These are phyloP conservation scores for Calendula officinalis DNA, from an alignment of 129 eudicot species.

Conservation along the genomic window DNA sequence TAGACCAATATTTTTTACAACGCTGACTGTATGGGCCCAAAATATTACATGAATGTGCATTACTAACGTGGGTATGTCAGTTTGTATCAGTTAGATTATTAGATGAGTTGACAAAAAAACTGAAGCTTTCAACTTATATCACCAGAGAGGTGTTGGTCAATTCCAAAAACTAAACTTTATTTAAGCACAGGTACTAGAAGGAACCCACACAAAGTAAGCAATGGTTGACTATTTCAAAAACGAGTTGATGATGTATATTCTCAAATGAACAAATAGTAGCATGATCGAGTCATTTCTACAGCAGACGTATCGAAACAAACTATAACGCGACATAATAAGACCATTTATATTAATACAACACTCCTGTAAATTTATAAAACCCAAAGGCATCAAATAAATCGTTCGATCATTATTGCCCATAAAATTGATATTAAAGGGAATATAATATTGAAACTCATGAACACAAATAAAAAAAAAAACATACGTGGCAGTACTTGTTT, in stretches of 20 bases:
- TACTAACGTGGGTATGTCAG: too few species aligned
- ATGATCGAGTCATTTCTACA: conserved; percentile 21
- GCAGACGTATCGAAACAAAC: conserved; percentile 10
- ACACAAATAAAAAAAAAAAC: conserved; percentile 20
- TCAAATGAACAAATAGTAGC: conserved; percentile 20
- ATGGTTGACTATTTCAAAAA: too few species aligned
- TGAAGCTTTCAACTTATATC: too few species aligned
- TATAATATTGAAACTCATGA: conserved; percentile 19
- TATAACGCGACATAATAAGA: conserved; percentile 20
- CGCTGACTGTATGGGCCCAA: too few species aligned
- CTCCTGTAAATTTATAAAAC: conserved; percentile 22
- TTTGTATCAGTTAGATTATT: too few species aligned
- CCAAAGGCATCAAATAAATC: conserved; percentile 16
- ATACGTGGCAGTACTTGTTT: conserved; percentile 18
- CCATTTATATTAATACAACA: conserved; percentile 36
- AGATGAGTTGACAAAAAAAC: too few species aligned
- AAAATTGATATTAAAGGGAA: conserved; percentile 22
- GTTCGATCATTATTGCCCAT: conserved; percentile 23
- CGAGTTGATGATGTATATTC: conserved; percentile 13
- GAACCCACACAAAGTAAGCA: not conserved
- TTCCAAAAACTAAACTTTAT: too few species aligned
- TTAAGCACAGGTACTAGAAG: not conserved
- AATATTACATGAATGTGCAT: too few species aligned
- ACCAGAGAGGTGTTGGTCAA: too few species aligned
- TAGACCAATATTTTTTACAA: too few species aligned